These are phyloP conservation scores for Botryotinia convoluta DNA, from an alignment of 2,329 filamentous ascomycete genomes.

Conservation along the genomic window DNA sequence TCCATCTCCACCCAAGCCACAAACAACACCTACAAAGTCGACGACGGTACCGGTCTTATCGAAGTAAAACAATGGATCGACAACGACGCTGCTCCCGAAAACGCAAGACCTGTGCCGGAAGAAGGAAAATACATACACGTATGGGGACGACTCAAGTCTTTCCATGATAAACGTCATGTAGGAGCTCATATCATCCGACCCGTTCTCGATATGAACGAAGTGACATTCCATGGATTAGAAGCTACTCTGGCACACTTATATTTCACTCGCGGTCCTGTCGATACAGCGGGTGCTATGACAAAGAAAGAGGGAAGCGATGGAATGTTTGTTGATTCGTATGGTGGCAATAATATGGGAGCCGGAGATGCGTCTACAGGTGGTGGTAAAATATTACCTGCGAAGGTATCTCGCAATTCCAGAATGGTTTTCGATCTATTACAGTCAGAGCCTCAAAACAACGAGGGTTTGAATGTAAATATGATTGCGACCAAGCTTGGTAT, in stretches of 20 bases:
- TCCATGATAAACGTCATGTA: conserved; percentile 80
- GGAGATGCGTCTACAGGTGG: conserved; percentile 29
- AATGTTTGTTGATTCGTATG: conserved; percentile 40
- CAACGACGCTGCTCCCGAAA: conserved; percentile 43
- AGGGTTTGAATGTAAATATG: conserved; percentile 78
- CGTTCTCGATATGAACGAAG: conserved; percentile 83
- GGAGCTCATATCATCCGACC: conserved; percentile 77
- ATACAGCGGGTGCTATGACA: conserved; percentile 36
- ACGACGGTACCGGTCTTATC: conserved; percentile 89
- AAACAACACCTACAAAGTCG: conserved; percentile 87
- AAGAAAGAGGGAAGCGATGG: conserved; percentile 38
- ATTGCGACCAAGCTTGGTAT: conserved; percentile 67
- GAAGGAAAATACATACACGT: conserved; percentile 80
- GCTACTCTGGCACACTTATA: conserved; percentile 84
- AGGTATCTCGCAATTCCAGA: conserved; percentile 55
- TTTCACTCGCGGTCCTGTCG: conserved; percentile 67
- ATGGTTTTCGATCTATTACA: conserved; percentile 71
- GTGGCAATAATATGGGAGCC: conserved; percentile 36
- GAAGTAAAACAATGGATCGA: conserved; percentile 86
- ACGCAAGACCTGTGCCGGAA: conserved; percentile 52
- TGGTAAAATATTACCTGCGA: conserved; percentile 39
- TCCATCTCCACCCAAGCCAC: conserved; percentile 82
- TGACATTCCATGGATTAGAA: conserved; percentile 89
- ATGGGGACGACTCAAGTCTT: conserved; percentile 79
- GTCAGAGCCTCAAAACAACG: conserved; percentile 67